These are phyloP conservation scores for Exophiala viscosa DNA, from an alignment of 2,329 filamentous ascomycete species.

Conservation along the genomic window DNA sequence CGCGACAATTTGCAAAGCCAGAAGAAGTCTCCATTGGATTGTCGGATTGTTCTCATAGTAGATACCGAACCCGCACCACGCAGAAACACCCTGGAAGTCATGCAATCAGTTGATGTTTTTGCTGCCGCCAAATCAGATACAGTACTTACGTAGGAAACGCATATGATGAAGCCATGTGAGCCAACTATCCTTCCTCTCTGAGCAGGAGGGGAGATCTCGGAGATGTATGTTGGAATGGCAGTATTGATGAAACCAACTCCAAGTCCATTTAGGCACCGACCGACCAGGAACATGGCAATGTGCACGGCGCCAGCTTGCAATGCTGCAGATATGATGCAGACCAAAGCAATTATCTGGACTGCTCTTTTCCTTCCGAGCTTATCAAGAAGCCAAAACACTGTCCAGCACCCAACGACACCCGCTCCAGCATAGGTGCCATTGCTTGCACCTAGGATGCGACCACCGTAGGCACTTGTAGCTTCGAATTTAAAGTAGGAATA, in stretches of 20 bases:
- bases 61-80: constrained; percentile 3
- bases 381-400: constrained; percentile 22
- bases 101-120: background rate
- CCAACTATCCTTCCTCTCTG: background rate
- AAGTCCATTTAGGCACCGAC: constrained; percentile 37
- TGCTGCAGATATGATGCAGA: constrained; percentile 18
- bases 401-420: constrained; percentile 17
- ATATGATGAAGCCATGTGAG: constrained; percentile 2
- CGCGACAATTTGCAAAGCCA: constrained; percentile 6
- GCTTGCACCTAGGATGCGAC: background rate
- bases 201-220: background rate
- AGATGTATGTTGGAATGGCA: constrained; percentile 27
- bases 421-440: constrained; percentile 19
- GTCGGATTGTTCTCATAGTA: constrained; percentile 4
- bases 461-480: background rate
- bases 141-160: background rate
- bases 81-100: background rate
- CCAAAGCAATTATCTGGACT: constrained; percentile 15
- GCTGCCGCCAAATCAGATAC: background rate
- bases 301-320: constrained; percentile 20
- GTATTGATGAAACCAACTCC: constrained; percentile 36
- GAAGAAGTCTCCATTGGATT: constrained; percentile 9
- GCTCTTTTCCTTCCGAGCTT: constrained; percentile 15
- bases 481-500: constrained; percentile 39
- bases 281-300: constrained; percentile 39